Percentiles rank a stretch among this genome's conserved stretches.
phyloP scores from a whole-genome alignment of 1,284 basidiomycete species.

The Neotropicomus parvogracilis region DNA sequence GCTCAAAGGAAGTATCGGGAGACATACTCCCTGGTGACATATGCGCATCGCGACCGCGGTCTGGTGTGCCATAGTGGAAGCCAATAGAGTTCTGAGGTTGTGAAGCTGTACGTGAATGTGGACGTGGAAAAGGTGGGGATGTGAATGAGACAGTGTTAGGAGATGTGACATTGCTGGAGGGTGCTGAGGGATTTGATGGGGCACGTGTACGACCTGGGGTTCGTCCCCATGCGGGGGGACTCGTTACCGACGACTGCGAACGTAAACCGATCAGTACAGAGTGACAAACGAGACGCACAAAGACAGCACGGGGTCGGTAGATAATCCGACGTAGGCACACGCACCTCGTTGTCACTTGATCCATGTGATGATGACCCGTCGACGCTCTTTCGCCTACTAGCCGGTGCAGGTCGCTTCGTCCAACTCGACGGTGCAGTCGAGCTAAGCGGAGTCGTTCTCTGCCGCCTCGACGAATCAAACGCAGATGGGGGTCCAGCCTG shows the following conservation, averaged over 20 bases:
- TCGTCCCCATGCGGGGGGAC: slow-evolving; percentile 43
- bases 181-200: slow-evolving; percentile 65
- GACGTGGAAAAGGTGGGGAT: slow-evolving; percentile 46
- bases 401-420: slow-evolving; percentile 60
- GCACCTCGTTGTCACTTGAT: slow-evolving; percentile 67
- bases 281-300: slow-evolving; percentile 6
- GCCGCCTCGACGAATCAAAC: slow-evolving; percentile 62
- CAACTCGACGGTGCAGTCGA: slow-evolving; percentile 66
- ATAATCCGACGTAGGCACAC: slow-evolving; percentile 26
- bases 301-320: neutral
- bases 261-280: slow-evolving; percentile 6
- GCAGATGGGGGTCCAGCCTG: slow-evolving; percentile 40
- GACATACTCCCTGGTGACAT: slow-evolving; percentile 36
- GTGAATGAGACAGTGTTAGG: slow-evolving; percentile 33
- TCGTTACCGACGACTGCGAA: slow-evolving; percentile 30
- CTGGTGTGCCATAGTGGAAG: slow-evolving; percentile 30
- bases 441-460: slow-evolving; percentile 58
- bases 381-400: slow-evolving; percentile 61
- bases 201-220: slow-evolving; percentile 48
- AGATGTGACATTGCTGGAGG: slow-evolving; percentile 36
- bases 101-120: slow-evolving; percentile 58
- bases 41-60: slow-evolving; percentile 31
- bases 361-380: slow-evolving; percentile 49
- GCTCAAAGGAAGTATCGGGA: slow-evolving; percentile 40
- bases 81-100: slow-evolving; percentile 41